phyloP scores from a whole-genome alignment of 345 rosid species.

The Garcia nutans region DNA sequence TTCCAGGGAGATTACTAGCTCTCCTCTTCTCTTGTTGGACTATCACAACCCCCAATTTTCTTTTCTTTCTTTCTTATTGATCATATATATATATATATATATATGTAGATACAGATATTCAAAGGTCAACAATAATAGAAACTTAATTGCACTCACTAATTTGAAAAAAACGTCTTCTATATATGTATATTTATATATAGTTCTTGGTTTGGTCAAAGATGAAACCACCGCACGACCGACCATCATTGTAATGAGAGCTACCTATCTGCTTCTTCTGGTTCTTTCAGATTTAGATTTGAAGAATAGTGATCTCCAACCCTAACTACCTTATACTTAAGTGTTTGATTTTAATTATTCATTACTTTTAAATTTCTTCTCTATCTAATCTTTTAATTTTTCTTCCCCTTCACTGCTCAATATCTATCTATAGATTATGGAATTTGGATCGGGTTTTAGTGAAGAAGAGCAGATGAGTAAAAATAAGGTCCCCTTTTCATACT shows the following conservation, averaged over 20 bases:
- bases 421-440: conserved; percentile 27
- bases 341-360: not conserved
- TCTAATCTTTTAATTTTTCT: conserved; percentile 3
- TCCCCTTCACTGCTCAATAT: not conserved
- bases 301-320: conserved; percentile 15
- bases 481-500: conserved; percentile 27
- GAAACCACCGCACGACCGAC: conserved; percentile 18
- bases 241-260: not conserved
- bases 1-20: conserved; percentile 26
- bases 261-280: not conserved
- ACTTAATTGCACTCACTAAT: conserved; percentile 10
- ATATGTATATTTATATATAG: no score
- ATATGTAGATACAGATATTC: no score
- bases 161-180: conserved; percentile 9
- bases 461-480: conserved; percentile 31
- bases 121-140: conserved; percentile 30
- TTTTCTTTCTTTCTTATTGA: not conserved
- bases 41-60: not conserved
- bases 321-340: not conserved
- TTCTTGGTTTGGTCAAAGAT: conserved; percentile 20
- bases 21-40: not conserved
- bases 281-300: not conserved
- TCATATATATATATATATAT: no score
- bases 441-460: conserved; percentile 25
- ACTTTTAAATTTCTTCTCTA: not conserved